Evolutionary conservation across 2,329 filamentous ascomycete species (phyloP).

Genomic region (Fusarium gaditjirri): DNA sequence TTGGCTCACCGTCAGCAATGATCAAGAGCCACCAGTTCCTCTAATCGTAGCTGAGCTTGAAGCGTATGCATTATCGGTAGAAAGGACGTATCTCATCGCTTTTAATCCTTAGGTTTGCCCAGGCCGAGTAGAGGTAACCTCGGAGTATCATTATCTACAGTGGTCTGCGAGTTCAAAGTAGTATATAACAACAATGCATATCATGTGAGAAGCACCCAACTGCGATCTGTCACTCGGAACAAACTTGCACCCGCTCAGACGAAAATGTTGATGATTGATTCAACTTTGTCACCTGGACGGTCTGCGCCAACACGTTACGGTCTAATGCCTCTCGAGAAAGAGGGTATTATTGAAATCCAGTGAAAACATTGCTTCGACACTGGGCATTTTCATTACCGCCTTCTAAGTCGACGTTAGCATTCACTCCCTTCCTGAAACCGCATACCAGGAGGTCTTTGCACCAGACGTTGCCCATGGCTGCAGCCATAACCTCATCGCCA

Average conservation of each 20-base stretch:
- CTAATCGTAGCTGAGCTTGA: neutral
- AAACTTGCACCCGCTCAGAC: accelerated
- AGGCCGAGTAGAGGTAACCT: accelerated
- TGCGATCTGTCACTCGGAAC: too few species aligned
- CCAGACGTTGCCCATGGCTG: neutral
- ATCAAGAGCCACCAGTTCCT: too few species aligned
- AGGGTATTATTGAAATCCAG: neutral
- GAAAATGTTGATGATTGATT: neutral
- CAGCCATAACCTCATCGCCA: neutral
- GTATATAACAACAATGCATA: neutral
- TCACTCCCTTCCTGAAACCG: neutral
- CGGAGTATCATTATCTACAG: neutral
- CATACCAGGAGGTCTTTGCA: neutral
- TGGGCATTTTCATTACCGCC: neutral
- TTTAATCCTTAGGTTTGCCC: neutral
- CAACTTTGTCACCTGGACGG: neutral
- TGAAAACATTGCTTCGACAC: neutral
- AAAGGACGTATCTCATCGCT: neutral
- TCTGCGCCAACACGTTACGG: neutral
- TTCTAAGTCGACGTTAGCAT: neutral
- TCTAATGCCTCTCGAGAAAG: accelerated
- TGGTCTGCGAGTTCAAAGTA: neutral
- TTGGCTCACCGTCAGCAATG: too few species aligned
- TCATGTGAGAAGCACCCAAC: too few species aligned
- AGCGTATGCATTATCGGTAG: neutral